Conservation (phyloP, 1,284 basidiomycete species). For the Cutaneotrichosporon arboriforme region DNA sequence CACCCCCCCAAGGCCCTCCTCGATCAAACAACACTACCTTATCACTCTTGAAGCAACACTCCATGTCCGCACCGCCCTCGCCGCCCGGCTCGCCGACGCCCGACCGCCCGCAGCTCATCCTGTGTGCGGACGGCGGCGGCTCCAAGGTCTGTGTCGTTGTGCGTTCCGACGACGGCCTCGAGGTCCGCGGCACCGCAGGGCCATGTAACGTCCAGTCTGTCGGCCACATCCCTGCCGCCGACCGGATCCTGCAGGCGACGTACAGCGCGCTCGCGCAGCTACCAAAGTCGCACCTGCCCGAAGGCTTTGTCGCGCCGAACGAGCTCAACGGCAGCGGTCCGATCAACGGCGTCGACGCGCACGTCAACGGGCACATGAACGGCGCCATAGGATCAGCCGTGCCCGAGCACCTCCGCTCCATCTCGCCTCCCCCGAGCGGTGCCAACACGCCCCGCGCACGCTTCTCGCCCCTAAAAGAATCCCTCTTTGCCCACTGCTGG, state of each 20-base stretch:
- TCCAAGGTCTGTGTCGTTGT: constrained; percentile 41
- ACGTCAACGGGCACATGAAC: too few species aligned
- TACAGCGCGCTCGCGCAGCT: constrained; percentile 38
- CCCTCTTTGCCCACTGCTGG: constrained; percentile 36
- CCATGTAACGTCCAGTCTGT: constrained; percentile 41
- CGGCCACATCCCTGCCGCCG: constrained; percentile 29
- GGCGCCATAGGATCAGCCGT: neutral
- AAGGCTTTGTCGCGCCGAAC: constrained; percentile 18
- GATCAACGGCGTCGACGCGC: neutral
- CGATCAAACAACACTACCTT: too few species aligned
- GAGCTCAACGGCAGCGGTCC: neutral
- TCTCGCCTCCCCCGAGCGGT: constrained; percentile 8
- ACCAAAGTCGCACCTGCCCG: constrained; percentile 25
- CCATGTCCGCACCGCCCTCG: neutral
- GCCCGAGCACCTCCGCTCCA: neutral
- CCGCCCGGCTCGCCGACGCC: neutral
- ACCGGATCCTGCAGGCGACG: constrained; percentile 37
- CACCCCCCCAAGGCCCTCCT: too few species aligned
- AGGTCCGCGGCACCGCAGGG: constrained; percentile 37
- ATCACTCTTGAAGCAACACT: neutral
- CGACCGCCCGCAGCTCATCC: constrained; percentile 25
- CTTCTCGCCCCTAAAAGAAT: constrained; percentile 22
- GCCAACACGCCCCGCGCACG: constrained; percentile 11
- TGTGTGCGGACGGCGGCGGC: constrained; percentile 41
- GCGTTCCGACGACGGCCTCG: constrained; percentile 30